phyloP scores from a whole-genome alignment of 345 rosid species.

The Eucalyptus victrix region DNA sequence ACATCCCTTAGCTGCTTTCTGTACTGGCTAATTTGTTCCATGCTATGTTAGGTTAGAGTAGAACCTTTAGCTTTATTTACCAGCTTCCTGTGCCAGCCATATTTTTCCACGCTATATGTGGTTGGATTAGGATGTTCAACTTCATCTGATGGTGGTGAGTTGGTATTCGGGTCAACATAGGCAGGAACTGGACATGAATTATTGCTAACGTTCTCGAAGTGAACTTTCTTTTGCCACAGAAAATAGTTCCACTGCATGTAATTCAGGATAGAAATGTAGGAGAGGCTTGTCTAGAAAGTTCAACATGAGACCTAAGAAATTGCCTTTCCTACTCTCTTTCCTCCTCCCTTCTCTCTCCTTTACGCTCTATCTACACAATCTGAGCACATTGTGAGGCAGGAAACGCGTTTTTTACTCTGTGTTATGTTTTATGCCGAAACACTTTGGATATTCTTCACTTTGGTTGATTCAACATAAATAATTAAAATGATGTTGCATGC shows the following conservation, averaged over 20 bases:
- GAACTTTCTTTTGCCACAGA: not conserved
- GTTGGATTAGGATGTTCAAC: not conserved
- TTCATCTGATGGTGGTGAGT: not conserved
- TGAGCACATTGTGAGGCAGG: not conserved
- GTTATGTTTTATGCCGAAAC: not conserved
- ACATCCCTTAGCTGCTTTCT: not conserved
- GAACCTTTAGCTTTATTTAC: not conserved
- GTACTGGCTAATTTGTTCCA: not conserved
- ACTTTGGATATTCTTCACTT: not conserved
- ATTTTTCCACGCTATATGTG: not conserved
- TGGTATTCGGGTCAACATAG: not conserved
- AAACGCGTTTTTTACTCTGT: not conserved
- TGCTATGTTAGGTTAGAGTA: not conserved
- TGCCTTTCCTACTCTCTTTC: not conserved
- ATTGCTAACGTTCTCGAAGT: not conserved
- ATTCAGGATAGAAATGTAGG: not conserved
- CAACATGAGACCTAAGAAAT: not conserved
- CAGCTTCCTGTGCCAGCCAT: not conserved
- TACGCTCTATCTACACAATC: not conserved
- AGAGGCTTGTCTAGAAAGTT: not conserved
- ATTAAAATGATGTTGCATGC: not conserved
- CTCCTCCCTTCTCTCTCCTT: not conserved
- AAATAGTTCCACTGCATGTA: not conserved
- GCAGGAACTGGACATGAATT: not conserved
- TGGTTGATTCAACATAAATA: not conserved